Percentiles rank a stretch among this genome's conserved stretches.
Evolutionary conservation across 495 filamentous ascomycete genomes (phyloP).

Genomic region (Penicillium paxilli): DNA sequence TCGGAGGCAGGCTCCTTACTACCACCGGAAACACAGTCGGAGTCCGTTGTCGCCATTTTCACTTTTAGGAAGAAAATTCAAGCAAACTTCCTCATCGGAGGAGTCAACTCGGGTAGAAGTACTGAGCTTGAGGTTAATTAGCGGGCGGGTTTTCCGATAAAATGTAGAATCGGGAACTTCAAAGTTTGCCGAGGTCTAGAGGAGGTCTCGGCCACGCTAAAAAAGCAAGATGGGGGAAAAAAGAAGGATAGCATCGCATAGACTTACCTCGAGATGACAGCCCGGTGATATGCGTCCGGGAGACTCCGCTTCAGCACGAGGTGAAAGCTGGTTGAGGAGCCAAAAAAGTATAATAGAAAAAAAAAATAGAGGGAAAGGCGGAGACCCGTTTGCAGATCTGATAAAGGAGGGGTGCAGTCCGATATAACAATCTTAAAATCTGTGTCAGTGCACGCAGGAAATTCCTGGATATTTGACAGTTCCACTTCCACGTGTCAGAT

Average conservation of each 20-base stretch:
- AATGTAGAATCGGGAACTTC: not conserved
- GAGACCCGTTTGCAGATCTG: conserved; percentile 27
- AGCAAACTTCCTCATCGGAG: not conserved
- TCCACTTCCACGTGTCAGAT: not conserved
- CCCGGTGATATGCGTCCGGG: not conserved
- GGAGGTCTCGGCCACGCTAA: not conserved
- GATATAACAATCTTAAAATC: too few relatives aligned
- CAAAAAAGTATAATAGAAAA: too few relatives aligned
- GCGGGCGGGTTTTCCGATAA: not conserved
- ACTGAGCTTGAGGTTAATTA: not conserved
- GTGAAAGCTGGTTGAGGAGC: not conserved
- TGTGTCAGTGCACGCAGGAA: too few relatives aligned
- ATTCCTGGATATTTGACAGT: too few relatives aligned
- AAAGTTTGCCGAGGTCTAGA: conserved; percentile 11
- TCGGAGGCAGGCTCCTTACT: conserved; percentile 20
- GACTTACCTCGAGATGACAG: conserved; percentile 2
- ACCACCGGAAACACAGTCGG: conserved; percentile 5
- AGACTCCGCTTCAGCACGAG: conserved; percentile 3
- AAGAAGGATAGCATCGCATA: conserved; percentile 2
- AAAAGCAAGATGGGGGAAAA: not conserved
- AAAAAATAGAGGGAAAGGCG: conserved; percentile 8
- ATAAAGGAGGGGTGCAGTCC: conserved; percentile 5
- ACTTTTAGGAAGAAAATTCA: not conserved
- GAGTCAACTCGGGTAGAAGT: not conserved
- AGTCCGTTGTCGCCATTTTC: conserved; percentile 17